A percentile compares a stretch with the other conserved stretches of the same genome.
Conservation (phyloP, 2,329 filamentous ascomycete genomes). For the Cucurbitaria berberidis region DNA sequence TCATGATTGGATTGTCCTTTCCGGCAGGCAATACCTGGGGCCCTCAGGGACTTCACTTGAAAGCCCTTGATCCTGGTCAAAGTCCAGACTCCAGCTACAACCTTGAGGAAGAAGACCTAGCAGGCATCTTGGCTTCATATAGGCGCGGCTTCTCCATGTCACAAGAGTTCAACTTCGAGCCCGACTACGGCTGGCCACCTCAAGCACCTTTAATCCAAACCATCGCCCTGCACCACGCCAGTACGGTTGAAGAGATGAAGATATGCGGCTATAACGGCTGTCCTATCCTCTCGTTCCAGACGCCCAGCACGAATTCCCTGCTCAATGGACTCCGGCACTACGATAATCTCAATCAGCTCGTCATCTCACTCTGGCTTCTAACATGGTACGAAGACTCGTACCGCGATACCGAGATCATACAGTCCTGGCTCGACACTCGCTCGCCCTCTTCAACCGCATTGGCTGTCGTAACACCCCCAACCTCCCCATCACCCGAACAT, state of each 20-base stretch:
- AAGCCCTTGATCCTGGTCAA: constrained; percentile 34
- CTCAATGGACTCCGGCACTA: constrained; percentile 51
- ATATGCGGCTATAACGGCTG: constrained; percentile 56
- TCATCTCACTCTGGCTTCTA: constrained; percentile 52
- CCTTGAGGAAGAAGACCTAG: constrained; percentile 40
- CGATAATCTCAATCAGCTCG: constrained; percentile 50
- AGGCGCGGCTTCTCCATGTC: constrained; percentile 25
- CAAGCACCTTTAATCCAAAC: constrained; percentile 51
- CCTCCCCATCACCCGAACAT: constrained; percentile 25
- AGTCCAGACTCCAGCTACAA: constrained; percentile 24
- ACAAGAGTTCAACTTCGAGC: constrained; percentile 39
- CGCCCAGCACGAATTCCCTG: constrained; percentile 47
- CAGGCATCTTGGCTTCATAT: constrained; percentile 31
- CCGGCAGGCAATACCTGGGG: constrained; percentile 57
- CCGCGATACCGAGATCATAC: constrained; percentile 53
- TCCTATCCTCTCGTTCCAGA: constrained; percentile 48
- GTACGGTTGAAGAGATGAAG: constrained; percentile 54
- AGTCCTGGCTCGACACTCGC: constrained; percentile 53
- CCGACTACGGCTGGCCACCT: constrained; percentile 51
- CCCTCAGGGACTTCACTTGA: constrained; percentile 39
- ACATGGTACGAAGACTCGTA: constrained; percentile 49
- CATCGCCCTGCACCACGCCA: constrained; percentile 50
- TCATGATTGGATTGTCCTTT: constrained; percentile 53
- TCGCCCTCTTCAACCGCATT: constrained; percentile 49
- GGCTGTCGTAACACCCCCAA: constrained; percentile 40